A percentile compares a stretch with the other conserved stretches of the same genome.
These are phyloP conservation scores for Metschnikowia continentalis DNA, from an alignment of 805 yeast genomes.

Conservation along the genomic window DNA sequence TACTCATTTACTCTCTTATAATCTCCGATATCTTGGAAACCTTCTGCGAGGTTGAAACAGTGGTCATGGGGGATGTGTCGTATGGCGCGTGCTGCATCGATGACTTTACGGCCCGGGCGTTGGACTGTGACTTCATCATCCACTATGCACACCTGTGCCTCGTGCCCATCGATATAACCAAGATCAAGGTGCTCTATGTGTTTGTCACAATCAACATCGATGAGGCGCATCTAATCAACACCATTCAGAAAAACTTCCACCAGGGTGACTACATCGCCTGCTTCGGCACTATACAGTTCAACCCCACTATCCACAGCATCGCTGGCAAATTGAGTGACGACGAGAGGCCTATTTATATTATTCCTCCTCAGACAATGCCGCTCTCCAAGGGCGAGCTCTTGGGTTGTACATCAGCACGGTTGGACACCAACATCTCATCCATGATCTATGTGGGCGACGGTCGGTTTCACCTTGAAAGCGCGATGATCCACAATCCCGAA, in stretches of 20 bases:
- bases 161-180: slow-evolving; percentile 90
- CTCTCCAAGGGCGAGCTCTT: slow-evolving; percentile 92
- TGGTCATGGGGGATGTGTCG: slow-evolving; percentile 98
- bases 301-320: slow-evolving; percentile 84
- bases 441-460: slow-evolving; percentile 96
- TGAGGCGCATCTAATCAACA: slow-evolving; percentile 72
- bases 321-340: slow-evolving; percentile 55
- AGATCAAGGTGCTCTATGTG: slow-evolving; percentile 87
- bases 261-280: slow-evolving; percentile 67
- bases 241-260: slow-evolving; percentile 66
- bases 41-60: slow-evolving; percentile 79
- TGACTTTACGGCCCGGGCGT: slow-evolving; percentile 87
- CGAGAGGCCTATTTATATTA: slow-evolving; percentile 51
- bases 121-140: slow-evolving; percentile 90
- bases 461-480: slow-evolving; percentile 87
- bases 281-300: slow-evolving; percentile 95
- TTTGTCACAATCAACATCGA: slow-evolving; percentile 93
- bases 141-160: slow-evolving; percentile 97
- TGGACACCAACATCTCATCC: slow-evolving; percentile 62
- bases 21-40: slow-evolving; percentile 91
- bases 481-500: slow-evolving; percentile 95
- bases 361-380: slow-evolving; percentile 90
- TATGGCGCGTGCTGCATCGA: slow-evolving; percentile 99
- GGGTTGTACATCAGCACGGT: slow-evolving; percentile 89
- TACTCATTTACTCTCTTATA: slow-evolving; percentile 80